Evolutionary conservation across 2,329 filamentous ascomycete genomes (phyloP), one percentile per base, ranked within the genome.

Genomic region (Paradendryphiella salina): DNA sequence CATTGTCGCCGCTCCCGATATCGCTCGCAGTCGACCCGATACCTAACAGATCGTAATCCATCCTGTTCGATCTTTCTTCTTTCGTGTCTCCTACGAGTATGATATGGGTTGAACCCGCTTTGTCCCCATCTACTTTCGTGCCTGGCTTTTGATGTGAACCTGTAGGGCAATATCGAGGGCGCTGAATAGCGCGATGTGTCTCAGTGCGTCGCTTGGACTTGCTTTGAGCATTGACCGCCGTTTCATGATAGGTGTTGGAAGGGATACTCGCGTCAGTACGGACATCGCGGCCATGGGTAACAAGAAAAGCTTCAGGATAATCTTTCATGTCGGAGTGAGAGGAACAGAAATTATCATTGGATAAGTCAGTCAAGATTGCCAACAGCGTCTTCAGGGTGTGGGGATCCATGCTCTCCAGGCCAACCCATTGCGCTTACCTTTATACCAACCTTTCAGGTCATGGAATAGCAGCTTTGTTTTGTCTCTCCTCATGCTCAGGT

Each of bases 161-260:
- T 13, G 46, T 28, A 9, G 57, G 56, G 20, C 35, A 47, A 38
- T 62, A 63, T 11, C 43, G 55, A 18, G 59, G 62, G 26, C 43
- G 37, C 18, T 56, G 29, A 17, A 59, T 29, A 2, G 50, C 51
- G 13, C 54, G 52, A 39, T 59, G 56, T 21, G 50, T 56, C 15
- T 48, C 52, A 11, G 50, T 37, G 8, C 34, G 26, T 26, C 35
- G 45, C 36, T 49, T 52, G 9, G 50, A 5, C 10, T 46, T 50
- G 20, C 14, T 41, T 26, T 35, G 23, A 11, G 37, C 11, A 3
- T 40, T 47, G 28, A 52, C 40, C 17, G 37, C 43, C 15, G 46
- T 52, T 10, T 15, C 36, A 6, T 46, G 51, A 9, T 23, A 20
- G 33, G 49, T 32, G 6, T 23, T 34, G 5, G n/a, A 10, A 5